These are phyloP conservation scores for Pyrenophora teres DNA, from an alignment of 2,329 filamentous ascomycete species.

Conservation along the genomic window DNA sequence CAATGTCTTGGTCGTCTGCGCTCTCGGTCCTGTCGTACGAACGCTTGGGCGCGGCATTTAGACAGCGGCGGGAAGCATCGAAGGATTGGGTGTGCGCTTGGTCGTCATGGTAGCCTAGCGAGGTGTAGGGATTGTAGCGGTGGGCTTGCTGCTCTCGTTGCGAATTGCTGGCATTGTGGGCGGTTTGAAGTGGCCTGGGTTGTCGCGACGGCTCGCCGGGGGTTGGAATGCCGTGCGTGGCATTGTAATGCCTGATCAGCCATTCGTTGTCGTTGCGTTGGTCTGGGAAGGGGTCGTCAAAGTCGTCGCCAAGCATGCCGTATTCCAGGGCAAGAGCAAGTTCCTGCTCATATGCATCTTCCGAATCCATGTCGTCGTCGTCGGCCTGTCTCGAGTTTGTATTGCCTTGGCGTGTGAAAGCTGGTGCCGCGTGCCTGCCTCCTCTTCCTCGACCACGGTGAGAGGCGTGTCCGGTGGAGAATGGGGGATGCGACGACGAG, in stretches of 20 bases:
- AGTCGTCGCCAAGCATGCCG: constrained; percentile 10
- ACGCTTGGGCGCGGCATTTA: constrained; percentile 21
- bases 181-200: no score
- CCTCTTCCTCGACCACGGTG: neutral
- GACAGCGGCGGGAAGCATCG: neutral
- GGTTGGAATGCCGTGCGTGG: no score
- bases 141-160: neutral
- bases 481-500: neutral
- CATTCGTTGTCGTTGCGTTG: neutral
- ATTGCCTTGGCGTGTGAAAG: constrained; percentile 7
- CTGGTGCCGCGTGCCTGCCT: constrained; percentile 7
- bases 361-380: neutral
- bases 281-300: neutral
- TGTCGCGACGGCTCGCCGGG: no score
- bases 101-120: neutral
- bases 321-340: constrained; percentile 17
- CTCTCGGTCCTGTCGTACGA: constrained; percentile 24
- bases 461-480: constrained; percentile 1
- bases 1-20: constrained; percentile 17
- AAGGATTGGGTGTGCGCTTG: neutral
- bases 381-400: constrained; percentile 3
- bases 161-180: no score
- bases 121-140: neutral
- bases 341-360: constrained; percentile 8
- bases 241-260: no score